These are phyloP conservation scores for Cercospora zeina DNA, from an alignment of 2,329 filamentous ascomycete genomes.

Conservation along the genomic window DNA sequence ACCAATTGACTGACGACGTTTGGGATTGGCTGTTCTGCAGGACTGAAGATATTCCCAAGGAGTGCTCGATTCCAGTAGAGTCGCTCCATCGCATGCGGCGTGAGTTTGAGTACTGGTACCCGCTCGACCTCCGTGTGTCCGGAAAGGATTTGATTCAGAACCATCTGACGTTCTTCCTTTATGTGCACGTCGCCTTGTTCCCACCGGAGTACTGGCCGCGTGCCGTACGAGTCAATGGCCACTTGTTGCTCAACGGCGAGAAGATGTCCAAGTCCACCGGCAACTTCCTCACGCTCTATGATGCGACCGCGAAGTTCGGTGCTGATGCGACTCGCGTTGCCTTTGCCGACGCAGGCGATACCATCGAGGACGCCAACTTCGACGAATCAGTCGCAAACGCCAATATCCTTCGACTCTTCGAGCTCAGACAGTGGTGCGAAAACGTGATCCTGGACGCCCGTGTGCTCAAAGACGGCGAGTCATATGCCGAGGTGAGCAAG, in stretches of 20 bases:
- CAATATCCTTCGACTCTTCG: slow-evolving; percentile 81
- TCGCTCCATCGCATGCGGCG: slow-evolving; percentile 77
- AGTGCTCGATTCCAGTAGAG: slow-evolving; percentile 71
- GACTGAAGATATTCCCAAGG: slow-evolving; percentile 60
- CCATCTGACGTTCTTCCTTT: slow-evolving; percentile 94
- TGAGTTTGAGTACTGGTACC: slow-evolving; percentile 97
- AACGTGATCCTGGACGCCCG: slow-evolving; percentile 68
- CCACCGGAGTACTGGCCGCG: slow-evolving; percentile 83
- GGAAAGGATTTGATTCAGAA: slow-evolving; percentile 94
- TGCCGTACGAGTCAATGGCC: slow-evolving; percentile 84
- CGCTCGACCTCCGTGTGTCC: slow-evolving; percentile 80
- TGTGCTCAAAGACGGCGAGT: slow-evolving; percentile 46
- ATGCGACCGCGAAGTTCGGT: slow-evolving; percentile 87
- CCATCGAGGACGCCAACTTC: slow-evolving; percentile 94
- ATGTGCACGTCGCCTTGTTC: slow-evolving; percentile 90
- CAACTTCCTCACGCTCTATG: slow-evolving; percentile 90
- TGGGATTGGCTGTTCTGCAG: slow-evolving; percentile 95
- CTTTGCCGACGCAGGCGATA: slow-evolving; percentile 90
- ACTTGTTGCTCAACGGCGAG: slow-evolving; percentile 90
- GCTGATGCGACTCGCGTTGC: slow-evolving; percentile 90
- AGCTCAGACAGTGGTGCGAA: slow-evolving; percentile 87
- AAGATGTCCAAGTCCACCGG: slow-evolving; percentile 99
- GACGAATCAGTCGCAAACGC: slow-evolving; percentile 93
- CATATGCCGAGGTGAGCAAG: slow-evolving; percentile 47
- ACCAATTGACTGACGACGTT: slow-evolving; percentile 91